Percentiles rank a stretch among this genome's conserved stretches.
Conservation (phyloP, 768 basidiomycete genomes). For the Roridomyces roridus region DNA sequence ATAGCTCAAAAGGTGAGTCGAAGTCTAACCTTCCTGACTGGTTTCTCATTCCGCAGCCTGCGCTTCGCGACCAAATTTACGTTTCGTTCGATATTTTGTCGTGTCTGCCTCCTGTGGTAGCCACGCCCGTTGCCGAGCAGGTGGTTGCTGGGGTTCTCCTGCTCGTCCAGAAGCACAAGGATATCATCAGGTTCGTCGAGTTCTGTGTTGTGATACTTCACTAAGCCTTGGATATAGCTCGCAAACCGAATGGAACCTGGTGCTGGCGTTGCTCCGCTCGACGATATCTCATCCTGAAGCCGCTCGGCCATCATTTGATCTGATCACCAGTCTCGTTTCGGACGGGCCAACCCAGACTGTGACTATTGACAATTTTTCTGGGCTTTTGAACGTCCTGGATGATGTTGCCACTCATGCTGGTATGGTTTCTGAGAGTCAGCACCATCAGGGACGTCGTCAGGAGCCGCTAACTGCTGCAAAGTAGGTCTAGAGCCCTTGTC, state of each 20-base stretch:
- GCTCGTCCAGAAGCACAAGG: slow-evolving; percentile 78
- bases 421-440: slow-evolving; percentile 60
- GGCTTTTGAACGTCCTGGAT: slow-evolving; percentile 81
- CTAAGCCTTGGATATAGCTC: slow-evolving; percentile 53
- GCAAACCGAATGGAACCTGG: slow-evolving; percentile 94
- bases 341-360: slow-evolving; percentile 69
- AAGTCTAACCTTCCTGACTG: background rate
- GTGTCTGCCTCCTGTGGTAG: slow-evolving; percentile 75
- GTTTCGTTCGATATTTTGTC: slow-evolving; percentile 91
- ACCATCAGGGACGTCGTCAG: slow-evolving; percentile 55
- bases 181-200: slow-evolving; percentile 68
- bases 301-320: slow-evolving; percentile 81
- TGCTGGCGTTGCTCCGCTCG: slow-evolving; percentile 86
- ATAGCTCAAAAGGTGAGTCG: slow-evolving; percentile 75
- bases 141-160: slow-evolving; percentile 82
- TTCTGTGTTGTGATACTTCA: slow-evolving; percentile 1
- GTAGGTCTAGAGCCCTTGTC: slow-evolving; percentile 39
- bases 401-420: slow-evolving; percentile 86
- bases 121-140: slow-evolving; percentile 89
- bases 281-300: slow-evolving; percentile 90
- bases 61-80: slow-evolving; percentile 92
- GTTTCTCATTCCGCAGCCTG: slow-evolving; percentile 52
- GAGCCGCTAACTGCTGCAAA: slow-evolving; percentile 57
- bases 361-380: slow-evolving; percentile 79
- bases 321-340: slow-evolving; percentile 69